Percentiles rank a stretch among this genome's conserved stretches.
Evolutionary conservation across 768 basidiomycete genomes (phyloP).

Genomic region (Lactifluus rugatus): DNA sequence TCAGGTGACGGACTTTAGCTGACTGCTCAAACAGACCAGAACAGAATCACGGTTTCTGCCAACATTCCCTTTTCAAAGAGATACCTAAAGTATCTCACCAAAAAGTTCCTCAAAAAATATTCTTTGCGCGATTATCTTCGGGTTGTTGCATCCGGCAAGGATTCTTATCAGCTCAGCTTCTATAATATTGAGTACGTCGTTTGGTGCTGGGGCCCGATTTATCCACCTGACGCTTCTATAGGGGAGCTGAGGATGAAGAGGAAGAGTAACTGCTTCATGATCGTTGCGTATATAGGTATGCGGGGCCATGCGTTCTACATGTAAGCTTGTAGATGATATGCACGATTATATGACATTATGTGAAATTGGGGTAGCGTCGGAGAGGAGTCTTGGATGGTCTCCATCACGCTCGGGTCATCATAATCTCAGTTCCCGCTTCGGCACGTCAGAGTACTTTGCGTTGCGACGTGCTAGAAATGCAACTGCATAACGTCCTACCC

Average conservation of each 20-base stretch:
- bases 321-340: too few relatives aligned
- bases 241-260: conserved; percentile 45
- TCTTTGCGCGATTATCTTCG: conserved; percentile 93
- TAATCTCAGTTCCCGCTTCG: too few relatives aligned
- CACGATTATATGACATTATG: too few relatives aligned
- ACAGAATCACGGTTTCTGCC: conserved; percentile 77
- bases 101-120: conserved; percentile 99
- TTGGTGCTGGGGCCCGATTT: neutral
- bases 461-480: too few relatives aligned
- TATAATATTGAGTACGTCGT: conserved; percentile 77
- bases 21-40: conserved; percentile 43
- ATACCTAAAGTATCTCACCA: conserved; percentile 97
- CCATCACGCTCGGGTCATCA: too few relatives aligned
- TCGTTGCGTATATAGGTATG: neutral
- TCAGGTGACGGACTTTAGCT: neutral
- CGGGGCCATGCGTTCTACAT: neutral
- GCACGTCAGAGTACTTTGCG: too few relatives aligned
- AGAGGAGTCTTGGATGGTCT: too few relatives aligned
- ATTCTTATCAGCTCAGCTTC: conserved; percentile 90
- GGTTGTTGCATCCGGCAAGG: conserved; percentile 90
- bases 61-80: conserved; percentile 91
- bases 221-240: conserved; percentile 18
- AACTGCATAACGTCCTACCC: too few relatives aligned
- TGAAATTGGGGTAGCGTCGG: too few relatives aligned
- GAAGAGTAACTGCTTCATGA: conserved; percentile 28